Evolutionary conservation across 306 rosid species (phyloP), one percentile per base, ranked within the genome.

Genomic region (Adenanthera pavonina): DNA sequence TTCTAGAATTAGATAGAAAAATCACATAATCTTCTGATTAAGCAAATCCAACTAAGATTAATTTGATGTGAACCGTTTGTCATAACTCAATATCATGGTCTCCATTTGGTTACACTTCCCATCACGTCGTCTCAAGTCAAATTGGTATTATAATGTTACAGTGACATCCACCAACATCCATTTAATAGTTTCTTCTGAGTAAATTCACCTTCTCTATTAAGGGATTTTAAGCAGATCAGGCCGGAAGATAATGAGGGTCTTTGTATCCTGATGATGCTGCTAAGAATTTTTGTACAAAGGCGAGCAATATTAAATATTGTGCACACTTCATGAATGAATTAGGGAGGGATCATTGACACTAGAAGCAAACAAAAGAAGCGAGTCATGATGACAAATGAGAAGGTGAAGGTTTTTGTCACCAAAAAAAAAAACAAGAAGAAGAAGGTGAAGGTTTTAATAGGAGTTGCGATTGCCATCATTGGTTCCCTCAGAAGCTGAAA

Each of bases 401-500:
- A 60, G 46, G 57, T 0, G 64, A 74, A 61, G 30, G 30, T 25
- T 25, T 25, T 25, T 25, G 30, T 25, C 30, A 25, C 30, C 30
- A 25, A 25, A 25, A 25, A 25, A 25, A 25, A 25, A 25, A 25
- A 25, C 30, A 25, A 56, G 77, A 67, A 80, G 68, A 57, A 19
- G 35, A 7, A 60, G 53, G 38, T 61, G 66, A 64, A 56, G 33
- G 74, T 43, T 44, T 52, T 69, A 65, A 78, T 61, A 30, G 3
- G 38, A 11, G 5, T 33, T 11, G 68, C 57, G 66, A 40, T 62
- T 74, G 72, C 7, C 49, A 81, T 78, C 51, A 84, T 64, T 33
- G 48, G 25, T 40, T 48, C 35, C 34, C 84, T 81, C 36, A 78
- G 70, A 60, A 84, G 69, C 76, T 69, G 84, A 84, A 70, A 70